phyloP scores from a whole-genome alignment of 768 basidiomycete genomes.

The Suillus paluster region DNA sequence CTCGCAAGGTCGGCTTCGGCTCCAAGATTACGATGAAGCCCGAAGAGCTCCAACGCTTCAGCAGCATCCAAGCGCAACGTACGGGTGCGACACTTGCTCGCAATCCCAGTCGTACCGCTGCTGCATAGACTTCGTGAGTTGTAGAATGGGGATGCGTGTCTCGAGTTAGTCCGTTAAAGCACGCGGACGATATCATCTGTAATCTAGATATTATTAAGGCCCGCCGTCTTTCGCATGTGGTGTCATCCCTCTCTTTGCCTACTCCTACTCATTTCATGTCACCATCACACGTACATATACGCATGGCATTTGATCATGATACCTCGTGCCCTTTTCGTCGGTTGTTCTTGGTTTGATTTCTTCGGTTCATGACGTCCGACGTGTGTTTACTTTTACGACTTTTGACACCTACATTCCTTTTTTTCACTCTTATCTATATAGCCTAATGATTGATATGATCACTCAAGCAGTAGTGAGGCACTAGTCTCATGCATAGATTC shows the following conservation, averaged over 20 bases:
- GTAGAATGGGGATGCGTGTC: conserved; percentile 1
- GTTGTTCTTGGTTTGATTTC: conserved; percentile 7
- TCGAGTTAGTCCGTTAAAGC: not conserved
- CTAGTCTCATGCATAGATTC: not conserved
- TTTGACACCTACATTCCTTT: conserved; percentile 12
- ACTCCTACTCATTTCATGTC: conserved; percentile 8
- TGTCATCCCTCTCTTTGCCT: conserved; percentile 16
- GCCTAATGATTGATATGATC: conserved; percentile 5
- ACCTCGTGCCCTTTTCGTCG: conserved; percentile 8
- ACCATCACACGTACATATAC: conserved; percentile 13
- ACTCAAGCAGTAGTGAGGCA: not conserved
- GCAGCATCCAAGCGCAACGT: conserved; percentile 80
- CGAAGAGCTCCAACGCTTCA: conserved; percentile 85
- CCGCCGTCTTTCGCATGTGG: conserved; percentile 15
- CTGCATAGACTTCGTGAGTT: conserved; percentile 35
- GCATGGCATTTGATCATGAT: conserved; percentile 15
- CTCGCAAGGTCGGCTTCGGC: conserved; percentile 87
- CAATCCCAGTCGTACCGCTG: conserved; percentile 68
- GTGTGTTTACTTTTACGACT: conserved; percentile 3
- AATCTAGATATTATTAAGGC: conserved; percentile 17
- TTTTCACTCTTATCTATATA: conserved; percentile 9
- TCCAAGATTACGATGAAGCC: conserved; percentile 80
- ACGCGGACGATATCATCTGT: conserved; percentile 11
- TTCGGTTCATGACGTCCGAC: conserved; percentile 5
- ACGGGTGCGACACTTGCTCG: conserved; percentile 80